Evolutionary conservation across 1,284 basidiomycete genomes (phyloP).

Genomic region (Lignosus rhinocerotis): DNA sequence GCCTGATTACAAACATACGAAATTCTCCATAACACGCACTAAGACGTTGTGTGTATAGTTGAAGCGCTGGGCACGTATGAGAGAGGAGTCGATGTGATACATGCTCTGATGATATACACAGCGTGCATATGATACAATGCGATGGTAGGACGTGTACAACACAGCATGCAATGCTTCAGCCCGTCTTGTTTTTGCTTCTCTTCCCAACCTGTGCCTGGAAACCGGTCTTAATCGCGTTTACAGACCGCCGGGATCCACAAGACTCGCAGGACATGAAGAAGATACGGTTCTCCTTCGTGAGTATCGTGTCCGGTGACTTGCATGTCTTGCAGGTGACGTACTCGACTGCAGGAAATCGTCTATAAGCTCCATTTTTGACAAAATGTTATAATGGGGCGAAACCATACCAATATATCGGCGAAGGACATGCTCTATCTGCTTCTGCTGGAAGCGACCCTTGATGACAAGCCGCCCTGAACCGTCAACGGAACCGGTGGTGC

Average conservation of each 20-base stretch:
- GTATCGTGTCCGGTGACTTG: constrained; percentile 96
- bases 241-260: constrained; percentile 90
- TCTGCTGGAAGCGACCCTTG: constrained; percentile 97
- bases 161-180: constrained; percentile 27
- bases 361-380: neutral
- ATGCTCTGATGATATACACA: constrained; percentile 19
- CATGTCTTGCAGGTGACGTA: constrained; percentile 99
- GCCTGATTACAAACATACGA: too few species aligned
- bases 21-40: too few species aligned
- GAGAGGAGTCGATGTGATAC: constrained; percentile 9
- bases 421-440: constrained; percentile 98
- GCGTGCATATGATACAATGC: constrained; percentile 19
- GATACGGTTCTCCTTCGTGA: constrained; percentile 98
- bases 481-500: constrained; percentile 95
- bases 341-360: constrained; percentile 64
- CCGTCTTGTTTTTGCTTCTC: constrained; percentile 71
- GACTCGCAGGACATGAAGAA: constrained; percentile 99
- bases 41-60: too few species aligned
- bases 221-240: constrained; percentile 97
- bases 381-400: neutral
- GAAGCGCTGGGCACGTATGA: too few species aligned
- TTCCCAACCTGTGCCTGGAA: constrained; percentile 97
- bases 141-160: constrained; percentile 4
- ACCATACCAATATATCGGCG: constrained; percentile 91
- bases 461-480: constrained; percentile 93